Evolutionary conservation across 2,329 filamentous ascomycete genomes (phyloP).

Genomic region (Xylaria sp.): DNA sequence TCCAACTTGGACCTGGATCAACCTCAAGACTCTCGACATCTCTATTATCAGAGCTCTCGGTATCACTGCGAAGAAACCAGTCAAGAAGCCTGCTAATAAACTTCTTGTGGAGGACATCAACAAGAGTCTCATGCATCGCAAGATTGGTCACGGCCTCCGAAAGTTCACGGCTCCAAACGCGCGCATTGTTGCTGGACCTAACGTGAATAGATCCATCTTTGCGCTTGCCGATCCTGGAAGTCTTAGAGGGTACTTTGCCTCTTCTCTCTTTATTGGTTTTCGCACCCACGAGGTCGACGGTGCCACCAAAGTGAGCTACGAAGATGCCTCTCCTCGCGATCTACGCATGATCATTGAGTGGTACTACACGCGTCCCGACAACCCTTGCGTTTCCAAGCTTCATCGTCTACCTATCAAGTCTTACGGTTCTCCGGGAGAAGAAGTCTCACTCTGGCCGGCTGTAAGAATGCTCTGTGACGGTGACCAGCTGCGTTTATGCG

Average conservation of each 20-base stretch:
- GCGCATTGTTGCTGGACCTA: background rate
- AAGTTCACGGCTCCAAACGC: slow-evolving; percentile 3
- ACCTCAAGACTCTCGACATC: slow-evolving; percentile 6
- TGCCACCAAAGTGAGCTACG: slow-evolving; percentile 8
- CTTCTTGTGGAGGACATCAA: slow-evolving; percentile 18
- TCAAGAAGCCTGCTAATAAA: slow-evolving; percentile 9
- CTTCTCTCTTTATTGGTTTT: slow-evolving; percentile 29
- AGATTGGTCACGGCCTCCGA: slow-evolving; percentile 32
- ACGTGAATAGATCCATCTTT: slow-evolving; percentile 36
- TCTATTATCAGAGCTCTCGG: slow-evolving; percentile 12
- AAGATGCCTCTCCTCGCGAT: slow-evolving; percentile 30
- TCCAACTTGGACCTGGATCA: slow-evolving; percentile 23
- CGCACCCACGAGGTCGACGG: background rate
- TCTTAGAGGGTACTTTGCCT: slow-evolving; percentile 24
- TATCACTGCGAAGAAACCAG: background rate
- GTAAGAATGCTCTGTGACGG: slow-evolving; percentile 35
- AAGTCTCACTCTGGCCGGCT: slow-evolving; percentile 25
- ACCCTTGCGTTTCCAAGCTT: slow-evolving; percentile 15
- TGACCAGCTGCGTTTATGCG: slow-evolving; percentile 16
- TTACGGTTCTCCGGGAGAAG: background rate
- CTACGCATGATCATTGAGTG: slow-evolving; percentile 36
- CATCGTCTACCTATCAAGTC: slow-evolving; percentile 17
- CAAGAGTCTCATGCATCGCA: slow-evolving; percentile 19
- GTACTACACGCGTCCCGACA: slow-evolving; percentile 1
- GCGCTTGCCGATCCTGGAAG: slow-evolving; percentile 31